Evolutionary conservation across 2,329 filamentous ascomycete species (phyloP).

Genomic region (Scleromitrula shiraiana): DNA sequence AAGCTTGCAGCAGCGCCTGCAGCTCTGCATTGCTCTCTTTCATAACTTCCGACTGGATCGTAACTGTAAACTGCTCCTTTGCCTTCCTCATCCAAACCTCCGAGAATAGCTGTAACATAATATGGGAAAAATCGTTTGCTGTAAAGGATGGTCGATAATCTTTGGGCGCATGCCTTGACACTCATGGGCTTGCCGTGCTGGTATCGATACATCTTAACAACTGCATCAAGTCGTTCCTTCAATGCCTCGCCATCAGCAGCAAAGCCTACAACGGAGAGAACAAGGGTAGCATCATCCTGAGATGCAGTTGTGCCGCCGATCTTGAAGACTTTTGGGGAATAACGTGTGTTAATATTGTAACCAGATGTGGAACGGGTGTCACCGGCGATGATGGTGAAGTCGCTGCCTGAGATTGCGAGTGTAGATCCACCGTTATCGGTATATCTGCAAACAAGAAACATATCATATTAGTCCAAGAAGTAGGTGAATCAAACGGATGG

Average conservation of each 20-base stretch:
- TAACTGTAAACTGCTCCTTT: slow-evolving; percentile 94
- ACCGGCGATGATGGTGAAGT: slow-evolving; percentile 94
- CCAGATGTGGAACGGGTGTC: slow-evolving; percentile 93
- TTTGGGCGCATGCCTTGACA: slow-evolving; percentile 88
- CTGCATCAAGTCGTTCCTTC: slow-evolving; percentile 85
- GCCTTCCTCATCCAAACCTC: slow-evolving; percentile 88
- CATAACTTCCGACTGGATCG: slow-evolving; percentile 95
- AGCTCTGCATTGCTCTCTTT: slow-evolving; percentile 91
- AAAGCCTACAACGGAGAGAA: slow-evolving; percentile 92
- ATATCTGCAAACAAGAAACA: slow-evolving; percentile 51
- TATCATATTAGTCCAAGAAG: neutral
- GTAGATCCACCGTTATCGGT: slow-evolving; percentile 98
- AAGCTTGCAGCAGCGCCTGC: slow-evolving; percentile 86
- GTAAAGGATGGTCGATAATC: slow-evolving; percentile 92
- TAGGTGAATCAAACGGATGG: neutral
- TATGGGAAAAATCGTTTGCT: slow-evolving; percentile 98
- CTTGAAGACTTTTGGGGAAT: slow-evolving; percentile 92
- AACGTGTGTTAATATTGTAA: slow-evolving; percentile 98
- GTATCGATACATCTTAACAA: slow-evolving; percentile 99
- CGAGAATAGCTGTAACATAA: slow-evolving; percentile 92
- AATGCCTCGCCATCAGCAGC: slow-evolving; percentile 90
- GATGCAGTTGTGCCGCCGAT: slow-evolving; percentile 86
- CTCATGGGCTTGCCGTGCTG: slow-evolving; percentile 96
- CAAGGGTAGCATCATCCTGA: slow-evolving; percentile 75
- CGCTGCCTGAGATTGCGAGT: slow-evolving; percentile 83